Base-by-base conservation (phyloP, 1,284 basidiomycete genomes). In the Pseudozyma tsukubaensis region DNA sequence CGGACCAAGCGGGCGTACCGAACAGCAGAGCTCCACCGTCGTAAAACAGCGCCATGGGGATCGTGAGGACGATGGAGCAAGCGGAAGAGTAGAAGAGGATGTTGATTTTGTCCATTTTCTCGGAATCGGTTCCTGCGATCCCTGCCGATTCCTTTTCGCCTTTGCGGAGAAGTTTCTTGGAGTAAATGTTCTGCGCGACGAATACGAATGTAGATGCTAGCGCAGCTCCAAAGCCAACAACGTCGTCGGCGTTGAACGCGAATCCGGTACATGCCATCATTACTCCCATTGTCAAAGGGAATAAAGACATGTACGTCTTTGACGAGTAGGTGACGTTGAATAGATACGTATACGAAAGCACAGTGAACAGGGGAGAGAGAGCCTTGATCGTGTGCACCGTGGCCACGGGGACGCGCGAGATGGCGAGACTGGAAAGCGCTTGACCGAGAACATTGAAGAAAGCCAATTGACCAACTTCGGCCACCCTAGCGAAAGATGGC, bases 151-250 rank as follows among this genome's bases (percentile, higher is more conserved):
- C 42, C 24, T 62, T 55, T 5, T 67, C 58, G 10, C 51, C 58
- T 16, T 72, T 64, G 68, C 58, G 87, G 88, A 99, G 91, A 67
- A 99, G 91, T 87, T 97, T 98, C 86, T 99, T 99, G 89, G 96
- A 97, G 86, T 96, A 97, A 80, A 99, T 98, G 86, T 99, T 99
- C 76, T 95, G 95, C 66, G 92, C 93, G 53, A 99, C 97, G 84
- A 99, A 98, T 75, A 99, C 90, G 19, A 77, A 67, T 12, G 78
- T 76, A 19, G 62, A 59, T 18, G 63, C 70, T 16, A 80, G 54
- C 16, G 76, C 71, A 8, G 74, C 66, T 7, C 39, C 49, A 45
- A 82, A 76, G 3, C 75, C 77, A 12, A 75, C 71, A 12, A 75
- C 34, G 54, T 81, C 77, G 50, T 77, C 69, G 7, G 89, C 86